These are phyloP conservation scores for Gossypium longicalyx DNA, from an alignment of 345 rosid species.

Conservation along the genomic window DNA sequence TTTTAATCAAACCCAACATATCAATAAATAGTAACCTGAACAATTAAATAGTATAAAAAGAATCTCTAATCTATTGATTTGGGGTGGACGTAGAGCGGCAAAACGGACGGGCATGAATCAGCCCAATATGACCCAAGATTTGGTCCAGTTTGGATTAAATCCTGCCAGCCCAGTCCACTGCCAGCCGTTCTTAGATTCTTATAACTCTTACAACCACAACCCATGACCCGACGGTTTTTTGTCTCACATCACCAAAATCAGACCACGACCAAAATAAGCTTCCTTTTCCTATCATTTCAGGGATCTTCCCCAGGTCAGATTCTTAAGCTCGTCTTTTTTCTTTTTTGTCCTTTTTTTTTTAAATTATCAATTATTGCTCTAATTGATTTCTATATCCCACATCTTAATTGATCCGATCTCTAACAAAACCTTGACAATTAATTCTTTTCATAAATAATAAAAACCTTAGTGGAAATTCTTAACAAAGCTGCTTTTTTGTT, in stretches of 20 bases:
- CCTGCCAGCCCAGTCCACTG: too few species aligned
- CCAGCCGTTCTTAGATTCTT: too few species aligned
- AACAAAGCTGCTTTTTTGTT: background rate
- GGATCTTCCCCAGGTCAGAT: background rate
- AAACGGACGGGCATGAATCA: background rate
- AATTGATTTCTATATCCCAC: background rate
- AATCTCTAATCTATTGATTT: background rate
- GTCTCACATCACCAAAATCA: background rate
- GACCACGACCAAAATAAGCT: background rate
- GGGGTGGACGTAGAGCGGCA: background rate
- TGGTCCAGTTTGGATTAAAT: too few species aligned
- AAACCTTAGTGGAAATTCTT: background rate
- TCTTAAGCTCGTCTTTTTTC: background rate
- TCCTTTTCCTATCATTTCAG: conserved; percentile 3
- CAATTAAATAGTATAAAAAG: too few species aligned
- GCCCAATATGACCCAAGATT: background rate
- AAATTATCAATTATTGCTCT: background rate
- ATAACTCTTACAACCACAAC: too few species aligned
- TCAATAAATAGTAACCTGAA: too few species aligned
- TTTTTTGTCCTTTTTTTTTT: background rate
- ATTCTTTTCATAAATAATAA: background rate
- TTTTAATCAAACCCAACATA: too few species aligned
- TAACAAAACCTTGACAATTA: background rate
- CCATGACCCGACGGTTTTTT: background rate
- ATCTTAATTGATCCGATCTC: background rate